Evolutionary conservation across 2,329 filamentous ascomycete genomes (phyloP), one percentile per base, ranked within the genome.

Genomic region (Sordariomycetes sp.): DNA sequence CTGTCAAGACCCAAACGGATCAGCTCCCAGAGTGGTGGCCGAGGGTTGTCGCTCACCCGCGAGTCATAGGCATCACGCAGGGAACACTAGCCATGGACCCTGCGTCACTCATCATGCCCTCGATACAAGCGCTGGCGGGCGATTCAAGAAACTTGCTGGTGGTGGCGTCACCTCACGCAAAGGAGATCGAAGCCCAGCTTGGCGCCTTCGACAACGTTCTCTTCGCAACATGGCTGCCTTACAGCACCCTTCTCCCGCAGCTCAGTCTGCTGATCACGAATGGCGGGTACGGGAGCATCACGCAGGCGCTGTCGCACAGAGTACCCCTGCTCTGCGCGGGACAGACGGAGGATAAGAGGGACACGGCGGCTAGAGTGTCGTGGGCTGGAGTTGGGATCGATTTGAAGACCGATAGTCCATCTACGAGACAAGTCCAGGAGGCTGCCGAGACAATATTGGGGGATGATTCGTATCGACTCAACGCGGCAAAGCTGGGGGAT

Each of bases 81-180:
- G 58, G 58, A 5, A 61, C 58, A 1, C 36, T 60, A 15, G 54
- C 55, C 23, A 55, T 53, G 48, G 45, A 61, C 15, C 55, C 56
- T 4, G 49, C 46, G 0, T 56, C 51, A 1, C 45, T 61, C 28
- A 58, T 61, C 34, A 45, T 60, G n/a, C 58, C 58, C 0, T 42
- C 55, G 6, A 50, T 61, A n/a, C 33, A 48, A 12, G 58, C 57
- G 2, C 47, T 61, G 1, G 8, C 9, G 7, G 32, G 37, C 2
- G 44, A 60, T 16, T 24, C 45, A 4, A 34, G 40, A 6, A 42
- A 55, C 9, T 38, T 58, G 2, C 38, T 61, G 1, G 44, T 61
- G 4, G 54, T 61, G 7, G 41, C 54, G 2, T 58, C 57, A 0
- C 53, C 53, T 1, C 43, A 55, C 15, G 38, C 39, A 3, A 41